phyloP scores from a whole-genome alignment of 139 green algal genomes.

The Zygnema cylindricum region DNA sequence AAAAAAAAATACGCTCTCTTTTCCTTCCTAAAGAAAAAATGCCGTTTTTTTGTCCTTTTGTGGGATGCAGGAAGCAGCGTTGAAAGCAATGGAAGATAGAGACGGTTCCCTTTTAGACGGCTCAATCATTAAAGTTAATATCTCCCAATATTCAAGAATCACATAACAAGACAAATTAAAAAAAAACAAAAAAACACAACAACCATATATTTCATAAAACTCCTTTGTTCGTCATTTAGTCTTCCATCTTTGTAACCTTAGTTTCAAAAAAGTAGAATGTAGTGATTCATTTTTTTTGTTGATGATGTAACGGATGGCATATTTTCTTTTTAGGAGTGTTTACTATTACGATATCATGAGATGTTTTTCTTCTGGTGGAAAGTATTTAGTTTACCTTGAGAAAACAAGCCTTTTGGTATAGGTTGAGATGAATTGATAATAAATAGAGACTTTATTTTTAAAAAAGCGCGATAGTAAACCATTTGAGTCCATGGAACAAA shows the following conservation, averaged over 20 bases:
- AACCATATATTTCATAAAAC: neutral
- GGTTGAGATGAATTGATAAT: too few species aligned
- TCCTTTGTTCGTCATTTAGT: neutral
- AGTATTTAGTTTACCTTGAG: too few species aligned
- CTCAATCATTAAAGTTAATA: neutral
- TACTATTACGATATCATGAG: too few species aligned
- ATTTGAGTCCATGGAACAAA: too few species aligned
- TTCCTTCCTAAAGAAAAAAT: neutral
- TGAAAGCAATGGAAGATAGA: neutral
- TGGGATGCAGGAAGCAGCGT: neutral
- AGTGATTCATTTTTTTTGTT: neutral
- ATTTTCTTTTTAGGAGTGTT: neutral
- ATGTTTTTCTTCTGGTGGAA: too few species aligned
- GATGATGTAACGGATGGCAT: neutral
- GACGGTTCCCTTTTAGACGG: neutral
- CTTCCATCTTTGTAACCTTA: neutral
- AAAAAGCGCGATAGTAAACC: too few species aligned
- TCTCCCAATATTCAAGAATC: neutral
- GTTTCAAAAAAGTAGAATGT: neutral
- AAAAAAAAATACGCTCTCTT: constrained; percentile 7
- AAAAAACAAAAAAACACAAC: neutral
- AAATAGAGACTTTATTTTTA: too few species aligned
- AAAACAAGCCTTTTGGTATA: too few species aligned
- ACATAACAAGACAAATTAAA: constrained; percentile 12
- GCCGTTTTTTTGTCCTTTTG: neutral